These are phyloP conservation scores for Teratosphaeriaceae sp. DNA, from an alignment of 2,329 filamentous ascomycete species.

Conservation along the genomic window DNA sequence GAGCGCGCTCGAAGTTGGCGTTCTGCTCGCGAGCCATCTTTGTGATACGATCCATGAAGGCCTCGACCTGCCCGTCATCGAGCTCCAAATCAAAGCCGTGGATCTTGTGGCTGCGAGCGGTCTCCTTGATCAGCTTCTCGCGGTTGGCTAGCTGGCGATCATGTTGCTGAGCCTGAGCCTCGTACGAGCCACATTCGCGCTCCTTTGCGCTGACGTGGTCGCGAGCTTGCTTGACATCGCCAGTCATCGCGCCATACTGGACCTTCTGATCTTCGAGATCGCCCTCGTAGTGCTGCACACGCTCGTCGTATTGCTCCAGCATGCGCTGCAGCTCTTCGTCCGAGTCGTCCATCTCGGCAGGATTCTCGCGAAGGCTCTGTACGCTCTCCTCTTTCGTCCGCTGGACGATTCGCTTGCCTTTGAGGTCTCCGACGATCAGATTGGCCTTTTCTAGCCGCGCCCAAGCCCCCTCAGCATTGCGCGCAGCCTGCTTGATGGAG, in stretches of 20 bases:
- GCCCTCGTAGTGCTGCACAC: conserved; percentile 58
- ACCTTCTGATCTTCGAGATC: conserved; percentile 52
- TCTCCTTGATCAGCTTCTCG: conserved; percentile 67
- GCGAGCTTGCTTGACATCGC: conserved; percentile 43
- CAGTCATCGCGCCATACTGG: conserved; percentile 59
- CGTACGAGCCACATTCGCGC: conserved; percentile 64
- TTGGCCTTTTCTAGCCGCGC: conserved; percentile 67
- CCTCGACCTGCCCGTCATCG: conserved; percentile 62
- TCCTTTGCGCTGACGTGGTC: conserved; percentile 40
- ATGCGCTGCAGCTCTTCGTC: conserved; percentile 68
- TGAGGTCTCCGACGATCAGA: conserved; percentile 66
- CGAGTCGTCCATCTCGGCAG: conserved; percentile 71
- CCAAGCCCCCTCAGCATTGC: conserved; percentile 54
- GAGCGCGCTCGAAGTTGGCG: conserved; percentile 65
- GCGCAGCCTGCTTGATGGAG: conserved; percentile 55
- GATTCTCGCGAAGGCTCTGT: conserved; percentile 60
- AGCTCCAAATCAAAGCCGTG: conserved; percentile 78
- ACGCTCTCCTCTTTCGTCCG: conserved; percentile 64
- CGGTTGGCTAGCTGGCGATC: conserved; percentile 71
- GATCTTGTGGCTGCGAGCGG: conserved; percentile 69
- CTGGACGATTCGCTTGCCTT: conserved; percentile 69
- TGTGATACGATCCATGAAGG: conserved; percentile 72
- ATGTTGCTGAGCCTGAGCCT: conserved; percentile 81
- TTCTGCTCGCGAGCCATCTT: conserved; percentile 74
- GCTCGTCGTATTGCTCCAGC: conserved; percentile 70